These are phyloP conservation scores for Penicillium odoratum DNA, from an alignment of 495 filamentous ascomycete genomes.

Conservation along the genomic window DNA sequence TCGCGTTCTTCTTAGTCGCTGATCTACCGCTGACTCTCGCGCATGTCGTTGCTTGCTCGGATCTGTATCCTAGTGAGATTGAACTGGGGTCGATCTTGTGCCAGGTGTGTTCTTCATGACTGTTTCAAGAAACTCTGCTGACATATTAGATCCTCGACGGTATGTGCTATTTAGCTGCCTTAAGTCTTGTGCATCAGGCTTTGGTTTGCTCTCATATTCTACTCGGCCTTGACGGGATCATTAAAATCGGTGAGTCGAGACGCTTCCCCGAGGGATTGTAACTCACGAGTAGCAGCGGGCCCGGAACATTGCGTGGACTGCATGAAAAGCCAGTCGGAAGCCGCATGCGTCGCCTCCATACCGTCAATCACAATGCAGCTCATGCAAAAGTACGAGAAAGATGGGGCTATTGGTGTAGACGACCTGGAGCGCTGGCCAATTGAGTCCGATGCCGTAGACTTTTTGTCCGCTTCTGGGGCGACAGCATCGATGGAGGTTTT, in stretches of 20 bases:
- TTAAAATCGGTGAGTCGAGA: constrained; percentile 14
- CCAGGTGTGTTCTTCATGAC: constrained; percentile 2
- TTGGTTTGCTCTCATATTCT: constrained; percentile 3
- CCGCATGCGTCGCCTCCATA: constrained; percentile 20
- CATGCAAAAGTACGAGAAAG: constrained; percentile 40
- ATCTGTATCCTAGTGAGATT: constrained; percentile 5
- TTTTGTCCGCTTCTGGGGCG: constrained; percentile 23
- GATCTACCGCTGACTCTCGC: constrained; percentile 9
- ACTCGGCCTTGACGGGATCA: constrained; percentile 9
- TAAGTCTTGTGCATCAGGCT: constrained; percentile 3
- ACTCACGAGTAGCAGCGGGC: constrained; percentile 8
- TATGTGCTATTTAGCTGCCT: constrained; percentile 7
- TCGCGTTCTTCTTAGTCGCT: constrained; percentile 9
- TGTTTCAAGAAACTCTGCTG: background rate
- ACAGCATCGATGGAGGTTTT: constrained; percentile 17
- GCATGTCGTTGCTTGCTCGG: background rate
- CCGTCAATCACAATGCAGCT: constrained; percentile 32
- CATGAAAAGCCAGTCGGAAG: constrained; percentile 5
- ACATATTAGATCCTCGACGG: constrained; percentile 13
- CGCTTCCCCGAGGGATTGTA: background rate
- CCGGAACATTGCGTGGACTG: constrained; percentile 6
- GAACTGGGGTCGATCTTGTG: constrained; percentile 12
- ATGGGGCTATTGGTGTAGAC: constrained; percentile 32
- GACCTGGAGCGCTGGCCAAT: constrained; percentile 31
- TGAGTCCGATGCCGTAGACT: constrained; percentile 24